These are phyloP conservation scores for Nitzschia inconspicua DNA, from an alignment of 108 stramenopile species.

Conservation along the genomic window DNA sequence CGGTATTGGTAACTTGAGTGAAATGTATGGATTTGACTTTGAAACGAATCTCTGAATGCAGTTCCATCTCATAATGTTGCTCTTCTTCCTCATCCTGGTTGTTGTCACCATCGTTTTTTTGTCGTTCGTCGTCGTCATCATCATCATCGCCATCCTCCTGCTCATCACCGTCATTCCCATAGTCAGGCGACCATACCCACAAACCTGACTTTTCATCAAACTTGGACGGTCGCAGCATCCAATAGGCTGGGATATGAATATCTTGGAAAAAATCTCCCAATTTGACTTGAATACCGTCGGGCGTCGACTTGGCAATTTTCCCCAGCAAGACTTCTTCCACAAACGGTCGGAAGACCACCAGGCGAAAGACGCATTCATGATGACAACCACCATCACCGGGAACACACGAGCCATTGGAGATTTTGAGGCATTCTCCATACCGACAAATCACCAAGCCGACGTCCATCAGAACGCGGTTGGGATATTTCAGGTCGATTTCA, in stretches of 20 bases:
- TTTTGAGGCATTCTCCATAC: conserved; percentile 57
- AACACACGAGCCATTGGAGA: conserved; percentile 68
- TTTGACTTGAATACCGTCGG: conserved; percentile 74
- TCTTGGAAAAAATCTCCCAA: conserved; percentile 84
- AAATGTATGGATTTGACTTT: conserved; percentile 85
- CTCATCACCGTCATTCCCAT: conserved; percentile 56
- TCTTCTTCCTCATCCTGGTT: conserved; percentile 31
- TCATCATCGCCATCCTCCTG: conserved; percentile 11
- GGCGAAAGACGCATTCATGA: conserved; percentile 69
- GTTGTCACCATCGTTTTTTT: neutral
- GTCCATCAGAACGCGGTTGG: conserved; percentile 79
- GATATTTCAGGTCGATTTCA: conserved; percentile 79
- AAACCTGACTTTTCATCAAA: conserved; percentile 56
- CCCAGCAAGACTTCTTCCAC: conserved; percentile 86
- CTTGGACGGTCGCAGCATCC: conserved; percentile 76
- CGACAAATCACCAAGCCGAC: conserved; percentile 80
- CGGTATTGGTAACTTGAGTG: conserved; percentile 79
- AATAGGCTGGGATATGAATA: conserved; percentile 81
- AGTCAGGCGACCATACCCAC: conserved; percentile 77
- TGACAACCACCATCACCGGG: conserved; percentile 85
- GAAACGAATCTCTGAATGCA: conserved; percentile 83
- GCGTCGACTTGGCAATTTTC: conserved; percentile 51
- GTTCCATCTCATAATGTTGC: conserved; percentile 75
- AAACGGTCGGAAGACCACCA: conserved; percentile 88
- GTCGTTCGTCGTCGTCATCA: conserved; percentile 3